Evolutionary conservation across 768 basidiomycete genomes (phyloP).

Genomic region (Tubosaeta sp.): DNA sequence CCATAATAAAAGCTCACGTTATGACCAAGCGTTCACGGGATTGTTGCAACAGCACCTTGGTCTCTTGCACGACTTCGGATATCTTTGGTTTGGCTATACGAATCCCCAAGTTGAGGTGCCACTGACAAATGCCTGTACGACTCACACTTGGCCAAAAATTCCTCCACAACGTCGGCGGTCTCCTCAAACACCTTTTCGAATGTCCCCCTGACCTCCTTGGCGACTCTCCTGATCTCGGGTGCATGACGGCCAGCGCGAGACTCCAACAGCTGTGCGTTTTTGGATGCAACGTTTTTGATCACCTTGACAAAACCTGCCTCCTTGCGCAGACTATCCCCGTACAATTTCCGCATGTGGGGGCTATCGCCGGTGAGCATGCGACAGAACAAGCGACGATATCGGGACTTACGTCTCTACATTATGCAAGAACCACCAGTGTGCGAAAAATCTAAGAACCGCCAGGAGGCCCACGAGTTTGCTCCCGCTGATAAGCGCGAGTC

Average conservation of each 20-base stretch:
- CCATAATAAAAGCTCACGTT: slow-evolving; percentile 52
- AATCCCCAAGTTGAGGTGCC: slow-evolving; percentile 6
- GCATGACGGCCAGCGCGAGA: slow-evolving; percentile 75
- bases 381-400: background rate
- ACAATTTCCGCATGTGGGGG: slow-evolving; percentile 97
- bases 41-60: slow-evolving; percentile 86
- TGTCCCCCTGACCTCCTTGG: slow-evolving; percentile 87
- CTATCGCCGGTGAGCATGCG: slow-evolving; percentile 36
- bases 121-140: slow-evolving; percentile 1
- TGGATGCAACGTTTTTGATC: slow-evolving; percentile 88
- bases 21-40: slow-evolving; percentile 89
- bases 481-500: slow-evolving; percentile 85
- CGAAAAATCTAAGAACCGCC: slow-evolving; percentile 79
- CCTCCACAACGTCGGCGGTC: slow-evolving; percentile 88
- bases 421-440: slow-evolving; percentile 95
- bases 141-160: slow-evolving; percentile 88
- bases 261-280: slow-evolving; percentile 74
- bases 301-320: slow-evolving; percentile 98
- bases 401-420: slow-evolving; percentile 81
- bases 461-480: slow-evolving; percentile 87
- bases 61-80: slow-evolving; percentile 88
- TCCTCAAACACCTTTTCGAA: slow-evolving; percentile 96
- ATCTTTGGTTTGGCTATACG: slow-evolving; percentile 77
- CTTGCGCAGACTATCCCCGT: slow-evolving; percentile 89
- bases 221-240: slow-evolving; percentile 78